Evolutionary conservation across 176 grass and related monocot species (phyloP).

Genomic region (Oryza officinalis): DNA sequence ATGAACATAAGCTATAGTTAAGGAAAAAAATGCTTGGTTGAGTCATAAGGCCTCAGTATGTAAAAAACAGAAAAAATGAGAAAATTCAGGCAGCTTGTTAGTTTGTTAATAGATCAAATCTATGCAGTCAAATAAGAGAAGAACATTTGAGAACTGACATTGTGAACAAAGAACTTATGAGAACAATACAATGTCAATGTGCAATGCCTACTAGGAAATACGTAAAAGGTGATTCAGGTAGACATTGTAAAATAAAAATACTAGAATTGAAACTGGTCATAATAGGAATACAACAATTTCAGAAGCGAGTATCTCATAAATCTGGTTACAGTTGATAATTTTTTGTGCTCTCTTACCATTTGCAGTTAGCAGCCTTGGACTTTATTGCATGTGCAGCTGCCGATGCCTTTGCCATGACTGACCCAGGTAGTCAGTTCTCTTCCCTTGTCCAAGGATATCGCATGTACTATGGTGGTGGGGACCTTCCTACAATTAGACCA

Average conservation of each 20-base stretch:
- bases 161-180: conserved; percentile 8
- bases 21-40: background rate
- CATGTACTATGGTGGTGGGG: conserved; percentile 87
- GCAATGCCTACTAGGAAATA: background rate
- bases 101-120: background rate
- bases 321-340: conserved; percentile 12
- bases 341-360: conserved; percentile 12
- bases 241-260: background rate
- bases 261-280: background rate
- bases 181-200: background rate
- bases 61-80: background rate
- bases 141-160: background rate
- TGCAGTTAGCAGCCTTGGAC: conserved; percentile 88
- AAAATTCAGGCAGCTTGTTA: background rate
- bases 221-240: conserved; percentile 7
- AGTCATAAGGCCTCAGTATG: background rate
- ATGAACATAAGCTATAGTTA: background rate
- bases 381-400: conserved; percentile 92
- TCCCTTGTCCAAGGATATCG: conserved; percentile 94
- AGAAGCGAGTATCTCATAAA: background rate
- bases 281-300: background rate
- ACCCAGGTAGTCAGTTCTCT: conserved; percentile 88
- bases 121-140: background rate
- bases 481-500: conserved; percentile 83
- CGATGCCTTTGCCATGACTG: conserved; percentile 99